These are phyloP conservation scores for Diplodia intermedia DNA, from an alignment of 2,329 filamentous ascomycete species.

Conservation along the genomic window DNA sequence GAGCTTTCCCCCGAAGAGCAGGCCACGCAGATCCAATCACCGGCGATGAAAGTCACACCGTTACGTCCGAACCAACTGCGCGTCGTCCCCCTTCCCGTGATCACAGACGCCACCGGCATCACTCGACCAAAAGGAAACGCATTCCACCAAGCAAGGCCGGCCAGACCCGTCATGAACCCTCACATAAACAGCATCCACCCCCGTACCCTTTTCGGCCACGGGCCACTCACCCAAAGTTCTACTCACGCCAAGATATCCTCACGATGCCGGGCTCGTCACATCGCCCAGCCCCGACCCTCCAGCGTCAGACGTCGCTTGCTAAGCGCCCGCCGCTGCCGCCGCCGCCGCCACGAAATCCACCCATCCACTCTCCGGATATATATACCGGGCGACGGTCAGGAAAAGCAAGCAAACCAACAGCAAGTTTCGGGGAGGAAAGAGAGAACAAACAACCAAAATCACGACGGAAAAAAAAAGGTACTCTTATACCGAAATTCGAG, in stretches of 20 bases:
- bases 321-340: background rate
- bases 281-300: background rate
- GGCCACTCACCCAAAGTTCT: no score
- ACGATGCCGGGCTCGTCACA: no score
- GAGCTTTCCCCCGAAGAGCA: no score
- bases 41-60: background rate
- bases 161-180: background rate
- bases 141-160: no score
- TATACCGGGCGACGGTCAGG: background rate
- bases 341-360: background rate
- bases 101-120: background rate
- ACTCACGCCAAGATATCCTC: no score
- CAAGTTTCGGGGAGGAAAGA: no score
- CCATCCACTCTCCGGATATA: background rate
- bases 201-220: no score
- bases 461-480: no score
- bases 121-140: background rate
- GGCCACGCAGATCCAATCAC: no score
- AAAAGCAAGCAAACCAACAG: background rate
- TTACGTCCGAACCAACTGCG: background rate
- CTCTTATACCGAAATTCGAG: no score
- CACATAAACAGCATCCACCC: background rate
- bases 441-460: background rate
- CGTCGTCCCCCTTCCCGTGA: background rate
- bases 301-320: background rate